These are phyloP conservation scores for Mycena rebaudengoi DNA, from an alignment of 768 basidiomycete genomes.

Conservation along the genomic window DNA sequence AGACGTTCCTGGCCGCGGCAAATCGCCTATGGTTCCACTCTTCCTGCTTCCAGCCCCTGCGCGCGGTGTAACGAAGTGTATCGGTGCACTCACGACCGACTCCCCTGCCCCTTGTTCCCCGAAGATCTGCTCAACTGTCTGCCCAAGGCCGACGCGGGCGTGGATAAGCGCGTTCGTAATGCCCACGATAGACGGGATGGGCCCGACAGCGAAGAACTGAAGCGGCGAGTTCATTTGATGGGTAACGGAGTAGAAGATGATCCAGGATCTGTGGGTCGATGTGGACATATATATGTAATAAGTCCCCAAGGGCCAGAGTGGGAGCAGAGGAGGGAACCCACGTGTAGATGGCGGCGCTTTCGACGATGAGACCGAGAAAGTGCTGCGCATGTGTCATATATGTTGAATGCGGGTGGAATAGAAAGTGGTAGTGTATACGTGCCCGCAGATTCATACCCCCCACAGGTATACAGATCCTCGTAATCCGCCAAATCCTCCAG, in stretches of 20 bases:
- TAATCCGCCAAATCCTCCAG: background rate
- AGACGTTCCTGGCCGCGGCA: background rate
- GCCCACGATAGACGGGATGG: background rate
- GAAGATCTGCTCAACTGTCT: background rate
- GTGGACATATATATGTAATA: background rate
- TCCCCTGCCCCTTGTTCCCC: background rate
- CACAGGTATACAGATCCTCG: background rate
- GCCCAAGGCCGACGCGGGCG: background rate
- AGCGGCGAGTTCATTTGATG: background rate
- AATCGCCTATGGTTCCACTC: background rate
- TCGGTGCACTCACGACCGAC: background rate
- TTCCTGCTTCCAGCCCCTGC: background rate
- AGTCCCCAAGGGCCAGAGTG: background rate
- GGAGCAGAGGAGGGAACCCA: background rate
- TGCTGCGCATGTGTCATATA: background rate
- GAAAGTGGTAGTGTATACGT: background rate
- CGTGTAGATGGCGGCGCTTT: background rate
- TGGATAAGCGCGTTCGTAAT: background rate
- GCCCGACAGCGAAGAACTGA: background rate
- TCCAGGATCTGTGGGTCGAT: background rate
- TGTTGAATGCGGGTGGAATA: background rate
- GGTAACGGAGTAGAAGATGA: background rate
- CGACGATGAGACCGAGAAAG: background rate
- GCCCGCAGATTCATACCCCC: background rate
- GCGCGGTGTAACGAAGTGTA: background rate